phyloP scores from a whole-genome alignment of 306 rosid species.

The Glycyrrhiza uralensis region DNA sequence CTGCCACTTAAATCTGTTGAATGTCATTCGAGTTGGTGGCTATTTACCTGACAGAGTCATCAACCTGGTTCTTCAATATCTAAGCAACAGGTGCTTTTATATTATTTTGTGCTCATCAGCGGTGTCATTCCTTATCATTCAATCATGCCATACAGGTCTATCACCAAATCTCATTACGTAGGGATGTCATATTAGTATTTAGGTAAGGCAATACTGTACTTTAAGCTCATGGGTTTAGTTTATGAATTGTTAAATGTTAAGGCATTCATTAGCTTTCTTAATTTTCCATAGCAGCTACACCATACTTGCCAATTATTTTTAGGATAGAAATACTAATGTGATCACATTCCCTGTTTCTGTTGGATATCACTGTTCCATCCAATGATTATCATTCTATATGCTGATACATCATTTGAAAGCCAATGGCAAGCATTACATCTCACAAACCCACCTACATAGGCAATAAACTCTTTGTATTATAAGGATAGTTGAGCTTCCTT shows the following conservation, averaged over 20 bases:
- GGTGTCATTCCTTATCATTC: not conserved
- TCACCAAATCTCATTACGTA: not conserved
- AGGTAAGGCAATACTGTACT: not conserved
- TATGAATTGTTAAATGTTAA: not conserved
- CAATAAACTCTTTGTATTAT: not conserved
- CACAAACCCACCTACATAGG: not conserved
- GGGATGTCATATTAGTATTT: not conserved
- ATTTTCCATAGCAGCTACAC: not conserved
- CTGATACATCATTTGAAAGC: constrained; percentile 1
- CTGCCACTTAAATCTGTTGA: constrained; percentile 64
- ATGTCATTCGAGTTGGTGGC: constrained; percentile 62
- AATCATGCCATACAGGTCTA: not conserved
- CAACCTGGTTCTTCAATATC: constrained; percentile 84
- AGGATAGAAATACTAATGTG: not conserved
- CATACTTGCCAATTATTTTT: not conserved
- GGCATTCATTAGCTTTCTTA: constrained; percentile 2
- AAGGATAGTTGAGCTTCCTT: not conserved
- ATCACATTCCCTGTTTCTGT: not conserved
- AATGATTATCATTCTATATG: not conserved
- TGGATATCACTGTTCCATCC: not conserved
- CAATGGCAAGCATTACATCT: not conserved
- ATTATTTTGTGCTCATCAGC: not conserved
- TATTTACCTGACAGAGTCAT: constrained; percentile 91
- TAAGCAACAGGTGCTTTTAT: constrained; percentile 72
- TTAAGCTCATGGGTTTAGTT: not conserved